Conservation (phyloP, 2,329 filamentous ascomycete genomes). For the Xylaria hypoxylon region DNA sequence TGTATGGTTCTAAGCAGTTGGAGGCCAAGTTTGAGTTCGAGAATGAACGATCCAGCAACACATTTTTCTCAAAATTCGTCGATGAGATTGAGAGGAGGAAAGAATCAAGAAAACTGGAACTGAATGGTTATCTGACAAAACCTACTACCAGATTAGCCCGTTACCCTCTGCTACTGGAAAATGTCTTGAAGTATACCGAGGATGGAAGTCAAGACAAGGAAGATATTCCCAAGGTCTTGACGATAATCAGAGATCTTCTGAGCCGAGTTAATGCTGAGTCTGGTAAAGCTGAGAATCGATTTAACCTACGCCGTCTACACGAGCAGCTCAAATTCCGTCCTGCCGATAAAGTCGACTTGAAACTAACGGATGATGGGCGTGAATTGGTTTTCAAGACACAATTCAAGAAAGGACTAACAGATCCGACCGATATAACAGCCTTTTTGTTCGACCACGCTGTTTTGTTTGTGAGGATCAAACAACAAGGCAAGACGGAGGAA, state of each 20-base stretch:
- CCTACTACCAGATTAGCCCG: slow-evolving; percentile 94
- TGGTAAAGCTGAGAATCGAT: slow-evolving; percentile 96
- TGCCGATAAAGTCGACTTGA: slow-evolving; percentile 91
- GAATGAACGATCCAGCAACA: slow-evolving; percentile 89
- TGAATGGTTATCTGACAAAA: slow-evolving; percentile 98
- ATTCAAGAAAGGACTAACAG: slow-evolving; percentile 91
- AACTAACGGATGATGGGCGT: slow-evolving; percentile 91
- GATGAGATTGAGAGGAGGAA: slow-evolving; percentile 96
- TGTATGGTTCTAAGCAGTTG: slow-evolving; percentile 94
- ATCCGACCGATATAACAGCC: slow-evolving; percentile 89
- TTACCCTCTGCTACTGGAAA: slow-evolving; percentile 92
- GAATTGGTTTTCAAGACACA: slow-evolving; percentile 94
- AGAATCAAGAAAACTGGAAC: slow-evolving; percentile 93
- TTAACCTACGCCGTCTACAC: slow-evolving; percentile 92
- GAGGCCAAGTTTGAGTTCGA: slow-evolving; percentile 99
- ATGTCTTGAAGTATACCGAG: slow-evolving; percentile 90
- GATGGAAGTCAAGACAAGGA: slow-evolving; percentile 90
- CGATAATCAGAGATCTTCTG: slow-evolving; percentile 86
- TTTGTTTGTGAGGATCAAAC: slow-evolving; percentile 89
- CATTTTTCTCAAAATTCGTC: slow-evolving; percentile 88
- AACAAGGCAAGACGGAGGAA: slow-evolving; percentile 92
- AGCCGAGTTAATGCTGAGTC: slow-evolving; percentile 93
- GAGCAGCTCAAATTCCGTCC: slow-evolving; percentile 91
- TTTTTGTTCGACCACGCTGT: slow-evolving; percentile 98
- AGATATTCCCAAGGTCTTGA: slow-evolving; percentile 90